phyloP scores from a whole-genome alignment of 2,329 filamentous ascomycete genomes.

The Trematosphaeria pertusa region DNA sequence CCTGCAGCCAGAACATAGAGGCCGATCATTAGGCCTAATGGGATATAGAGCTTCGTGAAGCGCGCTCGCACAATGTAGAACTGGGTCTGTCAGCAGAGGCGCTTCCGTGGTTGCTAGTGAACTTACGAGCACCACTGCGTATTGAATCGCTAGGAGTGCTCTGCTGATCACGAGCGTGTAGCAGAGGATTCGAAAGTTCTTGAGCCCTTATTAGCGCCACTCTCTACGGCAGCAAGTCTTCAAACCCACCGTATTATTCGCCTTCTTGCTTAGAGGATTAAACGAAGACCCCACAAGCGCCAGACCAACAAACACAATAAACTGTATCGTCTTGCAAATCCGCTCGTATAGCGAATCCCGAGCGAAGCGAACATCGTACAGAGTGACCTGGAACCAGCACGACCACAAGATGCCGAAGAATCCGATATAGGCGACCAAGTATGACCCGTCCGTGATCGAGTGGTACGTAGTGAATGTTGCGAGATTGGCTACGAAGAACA shows the following conservation, averaged over 20 bases:
- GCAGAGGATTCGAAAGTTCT: conserved; percentile 47
- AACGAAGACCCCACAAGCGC: conserved; percentile 46
- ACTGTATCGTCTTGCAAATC: conserved; percentile 45
- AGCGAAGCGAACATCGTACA: conserved; percentile 50
- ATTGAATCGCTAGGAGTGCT: conserved; percentile 40
- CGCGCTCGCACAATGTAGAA: conserved; percentile 37
- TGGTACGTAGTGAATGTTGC: conserved; percentile 50
- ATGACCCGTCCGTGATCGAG: conserved; percentile 42
- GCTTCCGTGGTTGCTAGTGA: too few relatives aligned
- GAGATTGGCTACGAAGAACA: conserved; percentile 46
- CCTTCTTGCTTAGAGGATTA: conserved; percentile 33
- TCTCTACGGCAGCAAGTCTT: too few relatives aligned
- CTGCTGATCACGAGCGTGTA: conserved; percentile 45
- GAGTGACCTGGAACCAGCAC: conserved; percentile 48
- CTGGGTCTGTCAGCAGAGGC: too few relatives aligned
- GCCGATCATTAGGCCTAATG: conserved; percentile 37
- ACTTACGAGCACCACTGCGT: conserved; percentile 40
- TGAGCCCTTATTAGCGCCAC: too few relatives aligned
- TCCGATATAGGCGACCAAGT: conserved; percentile 46
- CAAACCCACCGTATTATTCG: conserved; percentile 39
- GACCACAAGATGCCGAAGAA: conserved; percentile 50
- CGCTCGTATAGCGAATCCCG: conserved; percentile 48
- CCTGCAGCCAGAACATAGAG: conserved; percentile 36
- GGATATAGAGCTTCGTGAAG: conserved; percentile 44
- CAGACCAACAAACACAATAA: conserved; percentile 46